A percentile compares a stretch with the other conserved stretches of the same genome.
Conservation (phyloP, 768 basidiomycete genomes). For the Antrodiella citrinella region DNA sequence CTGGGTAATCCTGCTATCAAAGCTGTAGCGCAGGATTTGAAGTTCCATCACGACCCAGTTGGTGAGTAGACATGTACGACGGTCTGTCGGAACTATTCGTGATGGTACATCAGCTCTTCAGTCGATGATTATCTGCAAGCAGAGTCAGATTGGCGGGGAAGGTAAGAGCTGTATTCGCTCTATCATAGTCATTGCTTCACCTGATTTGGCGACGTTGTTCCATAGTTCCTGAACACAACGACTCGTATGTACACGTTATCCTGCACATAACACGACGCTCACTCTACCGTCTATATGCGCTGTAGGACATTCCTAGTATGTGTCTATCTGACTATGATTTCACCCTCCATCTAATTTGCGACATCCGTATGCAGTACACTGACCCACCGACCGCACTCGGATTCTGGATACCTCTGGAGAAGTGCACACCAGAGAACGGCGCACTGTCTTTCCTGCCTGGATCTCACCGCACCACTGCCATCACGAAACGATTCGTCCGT, state of each 20-base stretch:
- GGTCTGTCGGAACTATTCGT: not conserved
- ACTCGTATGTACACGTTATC: slow-evolving; percentile 55
- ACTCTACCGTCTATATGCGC: not conserved
- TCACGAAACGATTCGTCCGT: slow-evolving; percentile 83
- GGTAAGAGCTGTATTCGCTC: slow-evolving; percentile 35
- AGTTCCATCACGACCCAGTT: slow-evolving; percentile 79
- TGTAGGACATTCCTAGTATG: slow-evolving; percentile 67
- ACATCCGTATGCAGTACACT: slow-evolving; percentile 88
- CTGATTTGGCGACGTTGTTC: not conserved
- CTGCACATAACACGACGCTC: not conserved
- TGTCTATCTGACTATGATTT: not conserved
- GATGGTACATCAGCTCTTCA: slow-evolving; percentile 53
- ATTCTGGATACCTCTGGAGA: slow-evolving; percentile 94
- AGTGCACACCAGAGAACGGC: slow-evolving; percentile 75
- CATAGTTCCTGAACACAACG: slow-evolving; percentile 84
- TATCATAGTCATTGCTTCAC: not conserved
- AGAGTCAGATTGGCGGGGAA: slow-evolving; percentile 87
- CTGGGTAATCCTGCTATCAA: slow-evolving; percentile 70
- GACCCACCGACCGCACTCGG: slow-evolving; percentile 88
- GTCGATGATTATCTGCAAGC: slow-evolving; percentile 95
- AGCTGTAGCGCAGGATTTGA: slow-evolving; percentile 65
- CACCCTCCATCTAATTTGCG: not conserved
- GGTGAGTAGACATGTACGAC: slow-evolving; percentile 34
- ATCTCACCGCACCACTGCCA: slow-evolving; percentile 68
- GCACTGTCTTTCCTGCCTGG: slow-evolving; percentile 87